These are phyloP conservation scores for Trichoderma citrinoviride DNA, from an alignment of 2,329 filamentous ascomycete genomes.

Conservation along the genomic window DNA sequence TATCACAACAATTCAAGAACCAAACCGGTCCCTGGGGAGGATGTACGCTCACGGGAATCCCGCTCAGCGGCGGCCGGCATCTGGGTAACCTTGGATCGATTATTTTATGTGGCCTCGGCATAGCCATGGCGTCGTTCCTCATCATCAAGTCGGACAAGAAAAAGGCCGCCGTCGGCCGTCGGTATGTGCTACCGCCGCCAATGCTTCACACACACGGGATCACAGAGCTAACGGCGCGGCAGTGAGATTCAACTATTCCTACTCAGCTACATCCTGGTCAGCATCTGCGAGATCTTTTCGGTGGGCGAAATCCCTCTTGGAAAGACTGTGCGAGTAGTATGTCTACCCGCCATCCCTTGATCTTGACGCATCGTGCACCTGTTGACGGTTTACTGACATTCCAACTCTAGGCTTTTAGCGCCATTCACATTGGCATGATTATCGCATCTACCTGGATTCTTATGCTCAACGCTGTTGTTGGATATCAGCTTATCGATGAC, in stretches of 20 bases:
- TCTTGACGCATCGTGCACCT: neutral
- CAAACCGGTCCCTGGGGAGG: slow-evolving; percentile 62
- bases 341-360: slow-evolving; percentile 32
- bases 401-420: slow-evolving; percentile 71
- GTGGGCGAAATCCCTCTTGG: slow-evolving; percentile 83
- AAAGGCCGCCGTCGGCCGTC: slow-evolving; percentile 87
- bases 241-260: slow-evolving; percentile 98
- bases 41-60: slow-evolving; percentile 74
- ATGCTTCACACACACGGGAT: too few species aligned
- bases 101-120: slow-evolving; percentile 73
- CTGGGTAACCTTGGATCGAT: slow-evolving; percentile 94
- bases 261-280: slow-evolving; percentile 77
- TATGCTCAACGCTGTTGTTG: slow-evolving; percentile 86
- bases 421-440: slow-evolving; percentile 86
- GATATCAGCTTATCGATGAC: slow-evolving; percentile 91
- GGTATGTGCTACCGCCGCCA: slow-evolving; percentile 51
- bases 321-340: slow-evolving; percentile 67
- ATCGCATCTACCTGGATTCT: slow-evolving; percentile 86
- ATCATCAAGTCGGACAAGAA: slow-evolving; percentile 82
- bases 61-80: slow-evolving; percentile 60
- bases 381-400: slow-evolving; percentile 24
- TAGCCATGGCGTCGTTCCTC: slow-evolving; percentile 64
- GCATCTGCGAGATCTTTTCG: slow-evolving; percentile 95
- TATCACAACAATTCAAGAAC: slow-evolving; percentile 54
- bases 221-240: slow-evolving; percentile 23